Conservation (phyloP, 371 early-diverging fungal genomes). For the Haplosporangium sp. region DNA sequence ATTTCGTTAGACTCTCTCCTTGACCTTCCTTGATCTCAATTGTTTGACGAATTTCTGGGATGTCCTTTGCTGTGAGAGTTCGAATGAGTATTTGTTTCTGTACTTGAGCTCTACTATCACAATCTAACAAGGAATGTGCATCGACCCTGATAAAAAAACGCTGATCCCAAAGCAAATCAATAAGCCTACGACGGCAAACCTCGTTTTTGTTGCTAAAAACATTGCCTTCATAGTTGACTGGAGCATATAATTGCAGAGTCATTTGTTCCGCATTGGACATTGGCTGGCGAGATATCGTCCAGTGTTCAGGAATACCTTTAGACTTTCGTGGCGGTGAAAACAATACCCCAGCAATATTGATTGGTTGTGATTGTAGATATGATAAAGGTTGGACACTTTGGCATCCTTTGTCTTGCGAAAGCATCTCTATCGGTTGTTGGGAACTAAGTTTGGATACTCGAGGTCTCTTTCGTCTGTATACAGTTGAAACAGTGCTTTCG, state of each 20-base stretch:
- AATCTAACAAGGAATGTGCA: neutral
- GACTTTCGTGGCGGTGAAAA: conserved; percentile 41
- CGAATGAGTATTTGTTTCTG: conserved; percentile 12
- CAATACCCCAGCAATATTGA: conserved; percentile 34
- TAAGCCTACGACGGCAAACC: neutral
- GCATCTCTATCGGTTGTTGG: neutral
- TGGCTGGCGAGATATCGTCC: conserved; percentile 45
- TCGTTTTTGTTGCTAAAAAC: neutral
- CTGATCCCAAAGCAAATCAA: conserved; percentile 39
- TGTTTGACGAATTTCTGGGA: neutral
- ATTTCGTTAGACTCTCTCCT: neutral
- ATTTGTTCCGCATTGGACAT: conserved; percentile 27
- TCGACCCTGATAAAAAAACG: conserved; percentile 28
- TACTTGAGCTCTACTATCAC: neutral
- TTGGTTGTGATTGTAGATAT: neutral
- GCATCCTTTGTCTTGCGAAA: neutral
- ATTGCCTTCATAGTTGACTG: neutral
- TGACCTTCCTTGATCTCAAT: neutral
- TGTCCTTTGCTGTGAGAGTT: conserved; percentile 7
- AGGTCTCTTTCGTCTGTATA: conserved; percentile 18
- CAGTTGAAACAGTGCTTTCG: conserved; percentile 8
- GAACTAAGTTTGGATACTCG: conserved; percentile 5
- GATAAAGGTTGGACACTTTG: neutral
- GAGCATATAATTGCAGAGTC: neutral
- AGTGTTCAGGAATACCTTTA: conserved; percentile 20